phyloP scores from a whole-genome alignment of 495 filamentous ascomycete genomes.

The Eremomyces bilateralis region DNA sequence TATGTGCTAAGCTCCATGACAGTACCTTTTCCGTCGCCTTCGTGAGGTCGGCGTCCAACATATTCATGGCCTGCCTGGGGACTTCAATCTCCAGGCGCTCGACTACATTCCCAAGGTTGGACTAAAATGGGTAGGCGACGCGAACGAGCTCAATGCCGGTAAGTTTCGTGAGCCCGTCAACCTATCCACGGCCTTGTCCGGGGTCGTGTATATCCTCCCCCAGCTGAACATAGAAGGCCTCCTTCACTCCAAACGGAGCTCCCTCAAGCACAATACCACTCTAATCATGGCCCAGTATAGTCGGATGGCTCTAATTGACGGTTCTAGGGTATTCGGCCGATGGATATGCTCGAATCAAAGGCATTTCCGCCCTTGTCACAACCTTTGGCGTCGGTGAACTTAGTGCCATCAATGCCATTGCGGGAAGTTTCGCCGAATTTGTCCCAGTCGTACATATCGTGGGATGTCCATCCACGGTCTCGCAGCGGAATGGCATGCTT shows the following conservation, averaged over 20 bases:
- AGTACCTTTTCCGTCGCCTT: constrained; percentile 41
- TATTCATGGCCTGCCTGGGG: constrained; percentile 44
- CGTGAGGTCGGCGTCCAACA: constrained; percentile 36
- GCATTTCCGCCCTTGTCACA: constrained; percentile 40
- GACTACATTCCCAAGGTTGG: constrained; percentile 38
- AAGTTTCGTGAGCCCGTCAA: constrained; percentile 9
- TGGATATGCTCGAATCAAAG: constrained; percentile 48
- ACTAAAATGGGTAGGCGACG: constrained; percentile 45
- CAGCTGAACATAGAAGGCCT: no score
- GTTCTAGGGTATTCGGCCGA: constrained; percentile 45
- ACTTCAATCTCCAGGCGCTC: constrained; percentile 29
- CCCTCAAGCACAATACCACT: constrained; percentile 3
- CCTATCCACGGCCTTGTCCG: constrained; percentile 2
- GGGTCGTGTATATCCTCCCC: no score
- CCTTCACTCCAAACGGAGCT: not conserved
- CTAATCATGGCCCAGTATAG: constrained; percentile 9
- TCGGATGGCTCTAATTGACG: constrained; percentile 1
- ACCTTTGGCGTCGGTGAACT: constrained; percentile 55
- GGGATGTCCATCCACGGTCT: constrained; percentile 38
- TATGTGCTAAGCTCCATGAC: not conserved
- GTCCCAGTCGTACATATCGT: constrained; percentile 70
- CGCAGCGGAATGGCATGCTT: constrained; percentile 40
- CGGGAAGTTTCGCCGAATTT: constrained; percentile 48
- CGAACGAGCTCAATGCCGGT: constrained; percentile 49
- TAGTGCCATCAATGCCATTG: constrained; percentile 44